phyloP scores from a whole-genome alignment of 2,329 filamentous ascomycete genomes.

The Calonectria ilicicola region DNA sequence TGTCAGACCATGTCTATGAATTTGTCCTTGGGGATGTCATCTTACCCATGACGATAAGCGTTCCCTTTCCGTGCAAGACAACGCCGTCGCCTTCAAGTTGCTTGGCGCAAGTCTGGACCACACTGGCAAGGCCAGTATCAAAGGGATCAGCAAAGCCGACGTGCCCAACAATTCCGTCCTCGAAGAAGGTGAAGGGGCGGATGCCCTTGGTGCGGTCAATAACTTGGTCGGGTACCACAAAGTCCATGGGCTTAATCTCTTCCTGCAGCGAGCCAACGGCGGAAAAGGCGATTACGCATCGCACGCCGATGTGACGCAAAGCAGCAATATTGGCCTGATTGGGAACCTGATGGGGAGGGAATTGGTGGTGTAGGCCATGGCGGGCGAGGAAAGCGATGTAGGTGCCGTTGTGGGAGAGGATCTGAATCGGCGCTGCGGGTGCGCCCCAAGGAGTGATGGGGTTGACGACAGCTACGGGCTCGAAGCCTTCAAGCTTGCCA shows the following conservation, averaged over 20 bases:
- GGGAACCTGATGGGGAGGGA: constrained; percentile 95
- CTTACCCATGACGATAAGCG: constrained; percentile 89
- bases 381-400: constrained; percentile 94
- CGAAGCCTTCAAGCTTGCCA: constrained; percentile 87
- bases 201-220: constrained; percentile 98
- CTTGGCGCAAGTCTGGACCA: constrained; percentile 82
- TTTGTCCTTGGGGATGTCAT: neutral
- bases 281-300: constrained; percentile 92
- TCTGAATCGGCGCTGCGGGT: constrained; percentile 81
- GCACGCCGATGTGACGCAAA: constrained; percentile 89
- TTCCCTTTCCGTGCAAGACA: constrained; percentile 84
- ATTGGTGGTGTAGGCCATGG: constrained; percentile 89
- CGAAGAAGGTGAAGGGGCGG: constrained; percentile 95
- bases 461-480: constrained; percentile 82
- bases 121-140: constrained; percentile 79
- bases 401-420: constrained; percentile 86
- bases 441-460: constrained; percentile 89
- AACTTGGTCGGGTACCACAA: constrained; percentile 94
- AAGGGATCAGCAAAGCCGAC: constrained; percentile 97
- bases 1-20: constrained; percentile 33
- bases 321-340: constrained; percentile 97
- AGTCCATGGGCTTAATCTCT: constrained; percentile 94
- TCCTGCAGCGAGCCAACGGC: constrained; percentile 94
- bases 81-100: constrained; percentile 86
- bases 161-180: constrained; percentile 90